Evolutionary conservation across 2,329 filamentous ascomycete species (phyloP), one percentile per base, ranked within the genome.

Genomic region (Colletotrichum sp.): DNA sequence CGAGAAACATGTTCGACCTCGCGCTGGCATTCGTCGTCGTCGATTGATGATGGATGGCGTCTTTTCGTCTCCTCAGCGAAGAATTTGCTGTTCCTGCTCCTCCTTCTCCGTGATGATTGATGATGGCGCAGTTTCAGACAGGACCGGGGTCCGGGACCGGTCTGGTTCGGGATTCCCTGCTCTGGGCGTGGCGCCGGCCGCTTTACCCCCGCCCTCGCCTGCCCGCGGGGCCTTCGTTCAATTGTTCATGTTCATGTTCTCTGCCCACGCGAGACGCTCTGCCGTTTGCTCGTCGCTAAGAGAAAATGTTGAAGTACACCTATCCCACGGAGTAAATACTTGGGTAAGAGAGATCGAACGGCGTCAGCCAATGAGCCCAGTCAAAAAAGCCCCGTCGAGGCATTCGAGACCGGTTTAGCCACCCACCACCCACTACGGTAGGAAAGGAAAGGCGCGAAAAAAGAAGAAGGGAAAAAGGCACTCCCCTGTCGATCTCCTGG

Each of bases 101-200:
- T 24, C 21, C 21, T 63, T 64, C 64, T 60, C 64, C 21, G 70
- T 69, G 70, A 74, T 76, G 64, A 65, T 43, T 71, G 70, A 69
- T 74, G 74, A 74, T 76, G 64, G 74, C 71, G 74, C 74, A 69
- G 74, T 76, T 76, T 76, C 74, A 76, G 36, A 61, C 57, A 36
- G 24, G 64, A 68, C 74, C 43, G 70, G 74, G 73, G 68, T 67
- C 15, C 30, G 68, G 61, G 68, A 67, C 48, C 48, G 67, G 64
- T 30, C 59, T 72, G 52, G 68, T 36, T 67, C 39, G 55, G 68
- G 68, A 28, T 66, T 67, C 63, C 64, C 63, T 64, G 69, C 32
- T 63, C 34, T 39, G 30, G 12, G 39, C 48, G 67, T 71, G 67
- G 60, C 43, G 67, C 72, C 67, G 67, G 36, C 34, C 26, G 43